Conservation (phyloP, 306 rosid species). For the Prunus salicina region DNA sequence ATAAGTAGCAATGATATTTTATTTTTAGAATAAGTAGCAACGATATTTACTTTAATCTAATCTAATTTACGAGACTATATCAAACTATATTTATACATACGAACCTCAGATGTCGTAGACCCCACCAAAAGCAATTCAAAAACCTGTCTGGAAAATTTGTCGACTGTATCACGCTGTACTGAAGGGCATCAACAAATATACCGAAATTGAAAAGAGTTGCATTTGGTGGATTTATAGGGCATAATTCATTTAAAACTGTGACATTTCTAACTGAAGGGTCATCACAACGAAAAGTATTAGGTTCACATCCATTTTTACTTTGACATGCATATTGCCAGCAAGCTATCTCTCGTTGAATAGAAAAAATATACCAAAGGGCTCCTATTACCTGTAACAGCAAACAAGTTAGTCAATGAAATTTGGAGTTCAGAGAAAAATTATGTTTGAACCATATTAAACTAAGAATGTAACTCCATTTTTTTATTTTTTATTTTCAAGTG, state of each 20-base stretch:
- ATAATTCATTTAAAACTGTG: not conserved
- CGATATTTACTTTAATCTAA: no score
- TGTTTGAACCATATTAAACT: no score
- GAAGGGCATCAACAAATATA: not conserved
- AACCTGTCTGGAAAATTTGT: not conserved
- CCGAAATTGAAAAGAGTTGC: not conserved
- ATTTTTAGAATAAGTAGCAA: no score
- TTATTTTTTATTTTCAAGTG: no score
- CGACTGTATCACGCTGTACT: not conserved
- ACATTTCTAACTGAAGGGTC: not conserved
- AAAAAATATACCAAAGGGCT: not conserved
- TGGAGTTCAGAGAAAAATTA: not conserved
- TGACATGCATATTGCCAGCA: not conserved
- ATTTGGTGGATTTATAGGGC: constrained; percentile 5
- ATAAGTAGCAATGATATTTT: no score
- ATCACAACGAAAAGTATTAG: not conserved
- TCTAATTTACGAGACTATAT: no score
- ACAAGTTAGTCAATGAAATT: no score
- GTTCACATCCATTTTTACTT: not conserved
- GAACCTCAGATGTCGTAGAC: constrained; percentile 6
- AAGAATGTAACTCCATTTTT: no score
- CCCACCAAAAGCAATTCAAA: constrained; percentile 5
- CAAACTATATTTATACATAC: not conserved
- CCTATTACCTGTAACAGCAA: not conserved
- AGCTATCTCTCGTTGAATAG: not conserved